A percentile compares a stretch with the other conserved stretches of the same genome.
Conservation (phyloP, 1,284 basidiomycete genomes). For the Cryptococcus sp. region DNA sequence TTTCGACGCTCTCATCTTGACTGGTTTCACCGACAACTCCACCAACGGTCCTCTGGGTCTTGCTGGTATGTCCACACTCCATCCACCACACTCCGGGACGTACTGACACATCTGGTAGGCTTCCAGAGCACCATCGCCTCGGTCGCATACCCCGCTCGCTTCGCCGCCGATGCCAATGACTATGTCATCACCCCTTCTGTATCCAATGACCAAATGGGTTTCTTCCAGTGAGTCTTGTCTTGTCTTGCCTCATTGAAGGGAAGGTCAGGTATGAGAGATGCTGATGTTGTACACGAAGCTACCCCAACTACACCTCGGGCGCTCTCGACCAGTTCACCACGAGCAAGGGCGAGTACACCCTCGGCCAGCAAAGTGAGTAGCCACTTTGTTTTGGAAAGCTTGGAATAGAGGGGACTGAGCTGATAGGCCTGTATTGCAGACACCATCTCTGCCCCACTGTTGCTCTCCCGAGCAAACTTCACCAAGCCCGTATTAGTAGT, state of each 20-base stretch:
- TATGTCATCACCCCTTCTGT: constrained; percentile 19
- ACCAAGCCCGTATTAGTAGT: constrained; percentile 50
- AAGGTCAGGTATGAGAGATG: constrained; percentile 19
- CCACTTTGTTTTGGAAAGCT: neutral
- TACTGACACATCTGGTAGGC: neutral
- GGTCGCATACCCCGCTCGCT: constrained; percentile 22
- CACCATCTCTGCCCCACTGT: constrained; percentile 7
- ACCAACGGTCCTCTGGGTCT: constrained; percentile 17
- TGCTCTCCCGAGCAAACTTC: constrained; percentile 28
- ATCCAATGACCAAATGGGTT: constrained; percentile 13
- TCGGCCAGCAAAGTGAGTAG: constrained; percentile 20
- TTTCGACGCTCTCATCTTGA: constrained; percentile 24
- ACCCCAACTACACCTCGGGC: constrained; percentile 45
- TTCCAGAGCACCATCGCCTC: constrained; percentile 16
- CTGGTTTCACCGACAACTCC: constrained; percentile 25
- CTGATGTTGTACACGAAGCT: constrained; percentile 16
- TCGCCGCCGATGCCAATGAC: constrained; percentile 13
- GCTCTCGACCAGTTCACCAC: constrained; percentile 31
- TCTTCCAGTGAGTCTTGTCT: constrained; percentile 13
- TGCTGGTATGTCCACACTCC: neutral
- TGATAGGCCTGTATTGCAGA: constrained; percentile 9
- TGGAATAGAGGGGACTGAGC: neutral
- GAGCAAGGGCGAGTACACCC: constrained; percentile 42
- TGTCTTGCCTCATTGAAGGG: too few relatives aligned
- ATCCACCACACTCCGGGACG: neutral